Percentiles rank a stretch among this genome's conserved stretches.
These are phyloP conservation scores for Mycena belliarum DNA, from an alignment of 768 basidiomycete species.

Conservation along the genomic window DNA sequence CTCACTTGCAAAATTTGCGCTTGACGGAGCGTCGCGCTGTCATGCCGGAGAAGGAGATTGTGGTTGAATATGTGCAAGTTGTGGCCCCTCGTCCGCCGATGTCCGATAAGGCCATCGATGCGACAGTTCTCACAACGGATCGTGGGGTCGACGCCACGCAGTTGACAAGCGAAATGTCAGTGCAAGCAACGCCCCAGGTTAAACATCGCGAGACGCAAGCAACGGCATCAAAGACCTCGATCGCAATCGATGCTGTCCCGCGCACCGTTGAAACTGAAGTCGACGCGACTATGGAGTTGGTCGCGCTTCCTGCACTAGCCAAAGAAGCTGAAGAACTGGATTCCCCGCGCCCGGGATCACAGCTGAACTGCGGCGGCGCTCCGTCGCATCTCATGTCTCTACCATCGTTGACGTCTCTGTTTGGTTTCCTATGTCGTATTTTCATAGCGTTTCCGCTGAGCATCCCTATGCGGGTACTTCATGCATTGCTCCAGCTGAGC, in stretches of 20 bases:
- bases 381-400: conserved; percentile 30
- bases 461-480: conserved; percentile 44
- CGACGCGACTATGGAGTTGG: conserved; percentile 1
- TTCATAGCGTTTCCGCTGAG: conserved; percentile 52
- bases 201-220: conserved; percentile 42
- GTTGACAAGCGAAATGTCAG: conserved; percentile 32
- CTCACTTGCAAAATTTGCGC: conserved; percentile 71
- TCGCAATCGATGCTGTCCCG: conserved; percentile 57
- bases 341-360: neutral
- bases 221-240: conserved; percentile 37
- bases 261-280: conserved; percentile 34
- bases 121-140: conserved; percentile 44
- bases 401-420: conserved; percentile 41
- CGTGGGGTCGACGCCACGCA: conserved; percentile 44
- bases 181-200: conserved; percentile 40
- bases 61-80: conserved; percentile 19
- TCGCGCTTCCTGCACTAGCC: conserved; percentile 14
- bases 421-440: conserved; percentile 50
- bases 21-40: conserved; percentile 56
- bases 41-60: conserved; percentile 22
- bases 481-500: conserved; percentile 20
- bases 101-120: conserved; percentile 52
- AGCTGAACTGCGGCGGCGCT: neutral
- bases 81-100: conserved; percentile 19
- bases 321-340: neutral